These are phyloP conservation scores for Rhypophila decipiens DNA, from an alignment of 495 filamentous ascomycete species.

Conservation along the genomic window DNA sequence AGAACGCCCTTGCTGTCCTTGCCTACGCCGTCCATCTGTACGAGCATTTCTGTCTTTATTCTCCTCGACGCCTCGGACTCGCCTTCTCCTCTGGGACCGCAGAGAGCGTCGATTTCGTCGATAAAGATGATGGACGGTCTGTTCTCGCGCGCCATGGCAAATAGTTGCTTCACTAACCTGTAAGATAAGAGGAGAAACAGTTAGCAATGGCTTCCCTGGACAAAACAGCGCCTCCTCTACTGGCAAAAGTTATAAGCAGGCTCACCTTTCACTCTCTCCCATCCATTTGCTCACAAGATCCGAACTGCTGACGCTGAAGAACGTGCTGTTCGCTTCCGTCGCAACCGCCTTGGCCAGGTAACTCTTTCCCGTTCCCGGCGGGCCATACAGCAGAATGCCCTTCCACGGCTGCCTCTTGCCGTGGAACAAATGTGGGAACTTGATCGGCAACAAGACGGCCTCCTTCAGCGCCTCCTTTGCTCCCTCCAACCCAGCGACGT, in stretches of 20 bases:
- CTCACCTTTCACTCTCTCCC: conserved; percentile 95
- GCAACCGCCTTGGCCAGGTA: conserved; percentile 96
- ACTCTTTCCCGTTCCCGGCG: conserved; percentile 93
- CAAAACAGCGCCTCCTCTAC: no score
- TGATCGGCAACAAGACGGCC: conserved; percentile 93
- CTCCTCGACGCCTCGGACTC: conserved; percentile 94
- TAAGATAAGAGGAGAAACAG: neutral
- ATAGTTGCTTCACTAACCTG: conserved; percentile 93
- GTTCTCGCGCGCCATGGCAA: conserved; percentile 97
- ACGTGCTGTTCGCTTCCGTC: conserved; percentile 98
- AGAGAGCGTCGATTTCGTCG: conserved; percentile 96
- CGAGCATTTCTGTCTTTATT: conserved; percentile 97
- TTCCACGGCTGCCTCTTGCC: conserved; percentile 98
- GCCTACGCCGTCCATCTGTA: conserved; percentile 99
- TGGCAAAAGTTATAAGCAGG: no score
- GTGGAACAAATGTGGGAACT: conserved; percentile 95
- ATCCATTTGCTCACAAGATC: conserved; percentile 99
- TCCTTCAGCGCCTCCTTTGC: conserved; percentile 98
- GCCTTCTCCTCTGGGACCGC: conserved; percentile 92
- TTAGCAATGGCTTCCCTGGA: neutral
- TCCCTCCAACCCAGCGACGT: conserved; percentile 91
- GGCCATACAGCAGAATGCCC: conserved; percentile 92
- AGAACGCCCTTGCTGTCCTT: conserved; percentile 89
- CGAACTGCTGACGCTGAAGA: conserved; percentile 96
- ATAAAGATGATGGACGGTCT: conserved; percentile 99